These are phyloP conservation scores for Cladophialophora exuberans DNA, from an alignment of 2,329 filamentous ascomycete species.

Conservation along the genomic window DNA sequence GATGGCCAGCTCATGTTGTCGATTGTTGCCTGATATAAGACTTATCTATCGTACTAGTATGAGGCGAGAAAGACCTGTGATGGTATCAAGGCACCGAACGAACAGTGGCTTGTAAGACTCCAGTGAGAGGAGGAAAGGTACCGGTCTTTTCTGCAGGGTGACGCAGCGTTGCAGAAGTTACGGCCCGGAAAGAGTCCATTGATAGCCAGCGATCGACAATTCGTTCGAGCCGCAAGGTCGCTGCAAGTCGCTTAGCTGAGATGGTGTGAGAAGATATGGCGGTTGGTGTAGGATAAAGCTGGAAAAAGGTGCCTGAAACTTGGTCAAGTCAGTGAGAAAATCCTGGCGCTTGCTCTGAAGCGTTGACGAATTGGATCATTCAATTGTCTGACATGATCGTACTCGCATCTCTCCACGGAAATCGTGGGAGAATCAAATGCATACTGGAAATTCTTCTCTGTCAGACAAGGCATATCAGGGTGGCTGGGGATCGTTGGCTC, in stretches of 20 bases:
- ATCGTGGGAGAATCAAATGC: no score
- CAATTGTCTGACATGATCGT: no score
- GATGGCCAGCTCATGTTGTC: neutral
- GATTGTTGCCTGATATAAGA: slow-evolving; percentile 5
- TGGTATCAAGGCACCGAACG: neutral
- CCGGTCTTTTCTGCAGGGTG: slow-evolving; percentile 3
- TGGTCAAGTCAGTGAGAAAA: slow-evolving; percentile 3
- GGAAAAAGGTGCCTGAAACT: slow-evolving; percentile 13
- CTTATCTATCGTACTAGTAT: neutral
- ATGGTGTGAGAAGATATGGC: slow-evolving; percentile 6
- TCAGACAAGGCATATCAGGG: no score
- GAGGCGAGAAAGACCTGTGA: neutral
- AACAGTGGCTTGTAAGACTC: neutral
- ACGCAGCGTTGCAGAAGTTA: slow-evolving; percentile 8
- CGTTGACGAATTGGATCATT: neutral
- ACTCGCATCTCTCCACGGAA: no score
- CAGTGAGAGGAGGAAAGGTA: neutral
- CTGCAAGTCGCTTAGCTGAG: slow-evolving; percentile 12
- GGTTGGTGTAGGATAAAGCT: slow-evolving; percentile 19
- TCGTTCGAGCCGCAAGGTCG: neutral
- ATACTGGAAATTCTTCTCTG: no score
- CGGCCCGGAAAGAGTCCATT: neutral
- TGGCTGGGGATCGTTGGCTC: no score
- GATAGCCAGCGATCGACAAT: slow-evolving; percentile 10
- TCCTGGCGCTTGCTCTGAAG: neutral